Percentiles rank a stretch among this genome's conserved stretches.
Conservation (phyloP, 345 rosid species). For the Corchorus olitorius region DNA sequence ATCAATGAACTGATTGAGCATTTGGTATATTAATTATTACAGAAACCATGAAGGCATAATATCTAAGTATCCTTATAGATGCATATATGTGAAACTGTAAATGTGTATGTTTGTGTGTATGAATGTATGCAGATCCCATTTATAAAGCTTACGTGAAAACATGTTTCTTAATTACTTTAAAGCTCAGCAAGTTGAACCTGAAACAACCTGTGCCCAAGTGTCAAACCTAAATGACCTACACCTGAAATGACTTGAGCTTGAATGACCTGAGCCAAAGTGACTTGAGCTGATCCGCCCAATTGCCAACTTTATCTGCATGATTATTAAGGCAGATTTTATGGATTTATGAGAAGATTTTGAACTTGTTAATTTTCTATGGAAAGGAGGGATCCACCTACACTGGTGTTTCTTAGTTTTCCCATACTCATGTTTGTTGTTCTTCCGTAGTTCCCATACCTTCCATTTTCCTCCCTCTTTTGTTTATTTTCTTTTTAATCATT, state of each 20-base stretch:
- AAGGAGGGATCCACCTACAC: too few species aligned
- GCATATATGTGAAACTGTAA: neutral
- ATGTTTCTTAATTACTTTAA: neutral
- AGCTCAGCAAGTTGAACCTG: too few species aligned
- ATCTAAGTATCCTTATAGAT: constrained; percentile 5
- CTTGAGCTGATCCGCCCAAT: too few species aligned
- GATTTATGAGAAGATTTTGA: neutral
- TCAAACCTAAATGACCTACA: too few species aligned
- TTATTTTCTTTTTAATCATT: too few species aligned
- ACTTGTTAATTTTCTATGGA: neutral
- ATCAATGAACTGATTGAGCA: constrained; percentile 10
- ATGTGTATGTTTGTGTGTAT: neutral
- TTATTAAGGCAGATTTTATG: neutral
- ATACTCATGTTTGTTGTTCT: too few species aligned
- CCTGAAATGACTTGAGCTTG: too few species aligned
- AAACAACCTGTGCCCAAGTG: too few species aligned
- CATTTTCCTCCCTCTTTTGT: too few species aligned
- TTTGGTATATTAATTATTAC: neutral
- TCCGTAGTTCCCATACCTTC: too few species aligned
- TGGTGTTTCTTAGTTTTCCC: too few species aligned
- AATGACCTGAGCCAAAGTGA: too few species aligned
- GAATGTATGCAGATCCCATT: neutral
- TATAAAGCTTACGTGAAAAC: neutral
- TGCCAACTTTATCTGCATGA: neutral
- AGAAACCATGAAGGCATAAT: neutral